Evolutionary conservation across 352 stramenopile species (phyloP).

Genomic region (Pythium phragmiticola): DNA sequence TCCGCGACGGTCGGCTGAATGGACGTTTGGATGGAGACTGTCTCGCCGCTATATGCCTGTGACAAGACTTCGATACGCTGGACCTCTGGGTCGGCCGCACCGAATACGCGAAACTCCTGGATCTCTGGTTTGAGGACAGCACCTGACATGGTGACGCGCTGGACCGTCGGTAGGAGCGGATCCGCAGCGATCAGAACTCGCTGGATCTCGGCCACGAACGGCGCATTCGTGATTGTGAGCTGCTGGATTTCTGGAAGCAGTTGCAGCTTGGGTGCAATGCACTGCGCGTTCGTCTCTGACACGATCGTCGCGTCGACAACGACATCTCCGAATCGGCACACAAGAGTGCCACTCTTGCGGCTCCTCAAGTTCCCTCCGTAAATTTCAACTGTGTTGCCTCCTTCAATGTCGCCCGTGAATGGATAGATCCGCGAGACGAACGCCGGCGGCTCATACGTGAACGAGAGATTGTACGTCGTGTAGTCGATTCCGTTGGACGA

Average conservation of each 20-base stretch:
- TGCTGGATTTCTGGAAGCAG: constrained; percentile 82
- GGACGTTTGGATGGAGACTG: constrained; percentile 35
- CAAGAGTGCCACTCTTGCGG: constrained; percentile 38
- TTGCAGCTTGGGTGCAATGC: constrained; percentile 57
- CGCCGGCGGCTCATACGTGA: constrained; percentile 46
- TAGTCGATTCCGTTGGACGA: constrained; percentile 61
- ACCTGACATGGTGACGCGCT: constrained; percentile 33
- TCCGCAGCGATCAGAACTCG: constrained; percentile 43
- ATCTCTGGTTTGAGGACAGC: constrained; percentile 40
- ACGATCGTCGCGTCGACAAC: constrained; percentile 65
- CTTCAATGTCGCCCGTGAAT: constrained; percentile 58
- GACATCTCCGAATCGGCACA: constrained; percentile 88
- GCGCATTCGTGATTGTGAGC: constrained; percentile 49
- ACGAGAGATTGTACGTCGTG: constrained; percentile 49
- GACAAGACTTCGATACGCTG: constrained; percentile 36
- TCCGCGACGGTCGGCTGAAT: constrained; percentile 36
- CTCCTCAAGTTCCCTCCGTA: constrained; percentile 58
- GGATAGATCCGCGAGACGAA: constrained; percentile 61
- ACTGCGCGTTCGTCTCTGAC: constrained; percentile 60
- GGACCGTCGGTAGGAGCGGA: constrained; percentile 39
- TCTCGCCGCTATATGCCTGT: constrained; percentile 42
- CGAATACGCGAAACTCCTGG: constrained; percentile 48
- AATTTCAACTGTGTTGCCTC: constrained; percentile 51
- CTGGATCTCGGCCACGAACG: constrained; percentile 54
- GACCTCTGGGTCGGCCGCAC: constrained; percentile 35